phyloP scores from a whole-genome alignment of 2,329 filamentous ascomycete genomes.

The Chaetothyriales sp. region DNA sequence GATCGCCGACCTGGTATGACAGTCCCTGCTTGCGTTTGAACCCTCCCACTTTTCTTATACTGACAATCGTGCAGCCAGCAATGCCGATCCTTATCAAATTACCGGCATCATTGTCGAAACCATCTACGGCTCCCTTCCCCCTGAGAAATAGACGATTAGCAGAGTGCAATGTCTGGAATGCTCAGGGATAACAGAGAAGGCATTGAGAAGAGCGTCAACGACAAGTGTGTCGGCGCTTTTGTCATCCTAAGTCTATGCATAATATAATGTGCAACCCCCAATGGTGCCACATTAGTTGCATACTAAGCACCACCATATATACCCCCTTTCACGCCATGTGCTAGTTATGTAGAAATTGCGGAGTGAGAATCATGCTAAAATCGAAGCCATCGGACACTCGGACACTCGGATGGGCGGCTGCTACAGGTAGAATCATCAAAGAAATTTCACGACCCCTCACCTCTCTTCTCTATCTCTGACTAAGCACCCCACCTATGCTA shows the following conservation, averaged over 20 bases:
- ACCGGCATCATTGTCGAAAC: slow-evolving; percentile 69
- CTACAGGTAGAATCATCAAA: neutral
- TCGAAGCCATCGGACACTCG: neutral
- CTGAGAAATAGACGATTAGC: slow-evolving; percentile 10
- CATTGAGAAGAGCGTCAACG: neutral
- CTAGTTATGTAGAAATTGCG: neutral
- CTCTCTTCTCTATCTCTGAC: neutral
- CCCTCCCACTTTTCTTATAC: slow-evolving; percentile 1
- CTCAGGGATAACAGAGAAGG: neutral
- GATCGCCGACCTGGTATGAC: slow-evolving; percentile 51
- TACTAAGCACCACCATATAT: neutral
- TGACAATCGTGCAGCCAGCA: slow-evolving; percentile 40
- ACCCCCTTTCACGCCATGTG: neutral
- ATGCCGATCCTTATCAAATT: slow-evolving; percentile 75
- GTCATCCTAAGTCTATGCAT: neutral
- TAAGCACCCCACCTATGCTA: too few species aligned
- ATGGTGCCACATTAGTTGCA: neutral
- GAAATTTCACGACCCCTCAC: neutral
- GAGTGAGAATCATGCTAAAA: neutral
- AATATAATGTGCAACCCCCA: neutral
- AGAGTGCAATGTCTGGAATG: neutral
- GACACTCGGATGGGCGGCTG: neutral
- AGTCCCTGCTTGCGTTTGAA: neutral
- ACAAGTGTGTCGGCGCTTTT: neutral
- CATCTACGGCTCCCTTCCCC: slow-evolving; percentile 20